Evolutionary conservation across 148 eudicot genomes (phyloP), one percentile per base, ranked within the genome.

Genomic region (Spergularia bocconei): DNA sequence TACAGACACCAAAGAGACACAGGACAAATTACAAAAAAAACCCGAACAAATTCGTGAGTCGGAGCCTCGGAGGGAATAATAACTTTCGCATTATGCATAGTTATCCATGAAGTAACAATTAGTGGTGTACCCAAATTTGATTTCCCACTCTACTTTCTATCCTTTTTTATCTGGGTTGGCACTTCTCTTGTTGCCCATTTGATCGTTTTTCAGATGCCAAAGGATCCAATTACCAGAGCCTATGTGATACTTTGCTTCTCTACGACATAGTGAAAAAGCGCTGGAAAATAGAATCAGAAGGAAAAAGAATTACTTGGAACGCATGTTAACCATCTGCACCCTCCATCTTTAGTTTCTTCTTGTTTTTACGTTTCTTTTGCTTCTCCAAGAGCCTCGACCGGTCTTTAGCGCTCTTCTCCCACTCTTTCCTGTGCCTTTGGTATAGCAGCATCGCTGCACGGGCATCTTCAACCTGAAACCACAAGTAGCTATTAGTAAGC

Each of bases 381-480:
- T 91, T 94, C 76, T 82, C 84, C 78, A 79, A 74, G 15, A 87
- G 87, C 78, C 82, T 85, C 16, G 62, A 50, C 25, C 74, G 84
- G 75, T 90, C 96, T 77, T 90, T 94, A 80, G 80, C 77, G 74
- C 85, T 80, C 80, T 63, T 87, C 84, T 94, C 98, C 98, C 97
- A 94, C 72, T 82, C 85, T 72, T 75, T 90, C 63, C 76, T 88
- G 79, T 86, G 85, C 75, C 78, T 94, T 84, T 88, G 89, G 79
- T 94, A 94, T 55, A 94, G 91, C 76, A 88, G 36, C 98, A 94
- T 94, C 15, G 97, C 98, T 48, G 98, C 96, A 12, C 98, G 93
- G 55, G 97, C 96, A 82, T 94, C 98, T 84, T 94, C 97, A 52
- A 94, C 59, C 98, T 94, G 89, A 71, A 74, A 70, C 13, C 52